A percentile compares a stretch with the other conserved stretches of the same genome.
Evolutionary conservation across 1,139 yeast genomes (phyloP).

Genomic region (Debaryomyces subglobosus): DNA sequence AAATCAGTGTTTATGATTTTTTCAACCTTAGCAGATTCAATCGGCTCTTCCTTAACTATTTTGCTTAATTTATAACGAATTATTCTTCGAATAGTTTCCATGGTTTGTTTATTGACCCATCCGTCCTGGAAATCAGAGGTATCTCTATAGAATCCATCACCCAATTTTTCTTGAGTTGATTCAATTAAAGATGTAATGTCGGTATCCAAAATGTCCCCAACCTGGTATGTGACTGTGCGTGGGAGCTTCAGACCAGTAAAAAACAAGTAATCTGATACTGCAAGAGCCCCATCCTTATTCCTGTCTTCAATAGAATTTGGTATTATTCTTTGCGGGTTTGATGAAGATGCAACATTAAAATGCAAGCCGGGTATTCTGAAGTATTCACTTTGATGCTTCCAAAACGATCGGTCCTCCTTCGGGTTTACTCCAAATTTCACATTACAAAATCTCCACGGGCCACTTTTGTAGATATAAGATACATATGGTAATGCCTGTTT

Average conservation of each 20-base stretch:
- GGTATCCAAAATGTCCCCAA: constrained; percentile 79
- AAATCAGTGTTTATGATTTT: constrained; percentile 46
- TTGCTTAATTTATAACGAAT: constrained; percentile 73
- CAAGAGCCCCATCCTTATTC: constrained; percentile 21
- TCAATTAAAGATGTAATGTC: constrained; percentile 56
- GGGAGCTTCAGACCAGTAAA: constrained; percentile 80
- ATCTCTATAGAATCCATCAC: constrained; percentile 46
- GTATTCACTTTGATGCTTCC: constrained; percentile 81
- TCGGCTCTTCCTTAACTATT: constrained; percentile 46
- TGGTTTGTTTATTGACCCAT: constrained; percentile 70
- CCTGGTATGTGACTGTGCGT: constrained; percentile 68
- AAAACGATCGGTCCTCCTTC: constrained; percentile 51
- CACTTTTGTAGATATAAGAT: constrained; percentile 77
- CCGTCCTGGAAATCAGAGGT: constrained; percentile 58
- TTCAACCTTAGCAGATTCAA: constrained; percentile 44
- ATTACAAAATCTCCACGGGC: constrained; percentile 96
- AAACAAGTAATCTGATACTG: constrained; percentile 52
- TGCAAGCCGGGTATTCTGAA: constrained; percentile 58
- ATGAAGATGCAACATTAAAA: constrained; percentile 16
- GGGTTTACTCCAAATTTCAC: constrained; percentile 84
- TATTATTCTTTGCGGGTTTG: constrained; percentile 16
- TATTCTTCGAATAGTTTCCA: constrained; percentile 66
- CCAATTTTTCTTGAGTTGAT: constrained; percentile 35
- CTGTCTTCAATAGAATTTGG: constrained; percentile 23
- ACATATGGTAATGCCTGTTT: constrained; percentile 84